Conservation (phyloP, 75 land plant species). For the Ceratopteris richardii region DNA sequence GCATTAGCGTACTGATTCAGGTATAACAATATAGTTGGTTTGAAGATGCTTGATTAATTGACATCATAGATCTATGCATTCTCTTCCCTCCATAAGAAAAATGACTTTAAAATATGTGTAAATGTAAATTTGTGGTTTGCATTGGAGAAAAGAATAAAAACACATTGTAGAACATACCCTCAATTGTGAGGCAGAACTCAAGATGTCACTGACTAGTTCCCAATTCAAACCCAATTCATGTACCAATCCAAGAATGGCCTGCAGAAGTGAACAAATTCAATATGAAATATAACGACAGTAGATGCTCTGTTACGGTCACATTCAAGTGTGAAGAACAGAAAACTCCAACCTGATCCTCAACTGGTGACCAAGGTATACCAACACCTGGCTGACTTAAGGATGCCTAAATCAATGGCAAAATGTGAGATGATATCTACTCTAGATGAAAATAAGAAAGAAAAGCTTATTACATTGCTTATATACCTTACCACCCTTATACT, state of each 20-base stretch:
- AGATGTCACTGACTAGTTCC: conserved; percentile 93
- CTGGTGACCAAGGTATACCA: conserved; percentile 73
- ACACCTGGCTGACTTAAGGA: conserved; percentile 43
- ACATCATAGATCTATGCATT: too few species aligned
- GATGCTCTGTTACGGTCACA: too few species aligned
- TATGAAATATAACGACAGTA: neutral
- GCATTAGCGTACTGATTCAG: too few species aligned
- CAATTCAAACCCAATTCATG: conserved; percentile 95
- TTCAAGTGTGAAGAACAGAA: neutral
- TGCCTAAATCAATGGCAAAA: too few species aligned
- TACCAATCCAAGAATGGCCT: conserved; percentile 95
- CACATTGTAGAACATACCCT: conserved; percentile 37
- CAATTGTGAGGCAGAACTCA: conserved; percentile 70
- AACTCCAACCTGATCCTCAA: conserved; percentile 82
- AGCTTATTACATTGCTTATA: conserved; percentile 2
- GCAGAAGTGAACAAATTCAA: conserved; percentile 1
- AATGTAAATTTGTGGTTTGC: too few species aligned
- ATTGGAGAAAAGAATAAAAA: too few species aligned
- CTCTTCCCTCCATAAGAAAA: too few species aligned
- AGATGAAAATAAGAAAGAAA: neutral
- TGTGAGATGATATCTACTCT: neutral
- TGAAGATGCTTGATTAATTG: too few species aligned
- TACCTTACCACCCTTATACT: conserved; percentile 58
- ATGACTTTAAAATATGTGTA: too few species aligned
- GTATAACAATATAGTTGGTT: too few species aligned